Base-by-base conservation (phyloP, 1,284 basidiomycete species). In the Pseudozyma sp. region DNA sequence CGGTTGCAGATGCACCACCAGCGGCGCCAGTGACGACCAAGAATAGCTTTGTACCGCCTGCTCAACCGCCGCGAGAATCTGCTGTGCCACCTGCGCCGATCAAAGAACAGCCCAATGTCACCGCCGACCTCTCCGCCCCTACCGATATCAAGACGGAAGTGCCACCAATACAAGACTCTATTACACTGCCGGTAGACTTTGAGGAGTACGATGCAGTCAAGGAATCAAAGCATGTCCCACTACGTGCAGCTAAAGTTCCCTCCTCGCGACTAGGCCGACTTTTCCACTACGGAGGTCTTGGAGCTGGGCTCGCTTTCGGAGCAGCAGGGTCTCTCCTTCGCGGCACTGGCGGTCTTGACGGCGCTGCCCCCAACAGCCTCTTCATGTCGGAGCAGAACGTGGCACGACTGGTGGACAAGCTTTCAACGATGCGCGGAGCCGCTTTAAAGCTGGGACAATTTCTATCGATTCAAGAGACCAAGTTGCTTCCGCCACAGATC, bases 391-490 rank as follows among this genome's bases (percentile, higher is more conserved):
- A 88, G 12, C 90, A 90, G 18, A 84, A 99, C 82, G 89, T 98
- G 57, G 90, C 91, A 54, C 89, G 96, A 2, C 88, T 99, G 0
- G 96, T 99, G 0, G 91, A 92, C 10, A 97, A 97, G 81, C 88
- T 99, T 14, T 92, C 93, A 0, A 90, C 92, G 79, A 98, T 99
- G 96, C 89, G 96, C 18, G 96, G 96, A 0, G 96, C 97, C 0
- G 97, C 96, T 0, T 88, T 99, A 65, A 99, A 99, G 86, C 87
- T 99, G 1, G 96, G 96, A 0, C 97, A 99, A 83, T 99, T 99
- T 82, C 89, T 99, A 88, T 95, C 93, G 80, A 98, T 99, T 43
- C 96, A 99, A 89, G 80, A 88, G 92, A 66, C 88, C 48, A 78
- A 82, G 61, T 55, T 83, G 45, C 63, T 99, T 0, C 94, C 96